Conservation (phyloP, 768 basidiomycete genomes). For the Pholiota microspora region DNA sequence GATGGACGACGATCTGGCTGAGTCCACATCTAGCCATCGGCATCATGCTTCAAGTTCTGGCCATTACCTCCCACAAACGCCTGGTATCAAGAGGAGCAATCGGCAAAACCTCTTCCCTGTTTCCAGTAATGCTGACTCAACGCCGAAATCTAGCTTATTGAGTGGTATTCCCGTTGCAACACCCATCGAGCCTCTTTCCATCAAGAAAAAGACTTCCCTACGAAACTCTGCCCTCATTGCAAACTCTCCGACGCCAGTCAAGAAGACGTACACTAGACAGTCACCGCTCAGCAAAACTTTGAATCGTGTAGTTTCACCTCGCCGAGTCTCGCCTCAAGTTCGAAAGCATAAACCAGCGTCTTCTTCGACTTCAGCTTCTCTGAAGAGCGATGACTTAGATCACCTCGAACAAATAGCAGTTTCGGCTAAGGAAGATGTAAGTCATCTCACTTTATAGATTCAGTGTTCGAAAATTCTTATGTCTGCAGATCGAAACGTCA, state of each 20-base stretch:
- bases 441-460: slow-evolving; percentile 17
- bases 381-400: slow-evolving; percentile 39
- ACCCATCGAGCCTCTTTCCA: slow-evolving; percentile 73
- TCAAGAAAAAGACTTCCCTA: slow-evolving; percentile 79
- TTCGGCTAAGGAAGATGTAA: slow-evolving; percentile 66
- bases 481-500: slow-evolving; percentile 64
- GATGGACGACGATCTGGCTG: slow-evolving; percentile 45
- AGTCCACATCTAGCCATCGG: slow-evolving; percentile 26
- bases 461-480: slow-evolving; percentile 4
- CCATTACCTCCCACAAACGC: slow-evolving; percentile 25
- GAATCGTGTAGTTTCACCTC: slow-evolving; percentile 45
- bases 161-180: slow-evolving; percentile 34
- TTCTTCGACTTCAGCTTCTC: slow-evolving; percentile 16
- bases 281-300: slow-evolving; percentile 52
- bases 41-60: slow-evolving; percentile 23
- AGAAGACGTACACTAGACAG: slow-evolving; percentile 42
- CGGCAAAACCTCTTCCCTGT: slow-evolving; percentile 63
- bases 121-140: slow-evolving; percentile 45
- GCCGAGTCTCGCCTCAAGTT: slow-evolving; percentile 54
- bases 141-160: slow-evolving; percentile 41
- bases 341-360: slow-evolving; percentile 35
- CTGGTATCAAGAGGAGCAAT: slow-evolving; percentile 68
- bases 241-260: slow-evolving; percentile 35
- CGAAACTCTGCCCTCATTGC: slow-evolving; percentile 39
- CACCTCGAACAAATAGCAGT: slow-evolving; percentile 47